These are phyloP conservation scores for Nothomitra cinnamomea DNA, from an alignment of 2,329 filamentous ascomycete species.

Conservation along the genomic window DNA sequence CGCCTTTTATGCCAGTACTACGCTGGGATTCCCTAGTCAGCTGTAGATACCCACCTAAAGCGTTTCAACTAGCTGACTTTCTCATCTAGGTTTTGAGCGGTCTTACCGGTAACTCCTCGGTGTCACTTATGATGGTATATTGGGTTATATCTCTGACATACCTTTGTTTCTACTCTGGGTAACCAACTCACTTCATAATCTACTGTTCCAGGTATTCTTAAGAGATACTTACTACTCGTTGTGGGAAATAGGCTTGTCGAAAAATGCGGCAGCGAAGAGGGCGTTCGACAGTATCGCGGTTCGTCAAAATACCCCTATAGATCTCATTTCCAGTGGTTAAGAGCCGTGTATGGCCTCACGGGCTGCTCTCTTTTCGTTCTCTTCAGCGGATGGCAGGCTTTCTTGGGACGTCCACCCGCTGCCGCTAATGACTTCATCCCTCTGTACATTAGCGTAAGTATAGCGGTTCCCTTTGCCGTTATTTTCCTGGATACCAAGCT, in stretches of 20 bases:
- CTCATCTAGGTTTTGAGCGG: not conserved
- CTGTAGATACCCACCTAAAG: not conserved
- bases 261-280: not conserved
- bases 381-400: constrained; percentile 22
- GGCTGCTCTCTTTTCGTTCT: constrained; percentile 20
- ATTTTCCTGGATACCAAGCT: not conserved
- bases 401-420: constrained; percentile 20
- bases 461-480: not conserved
- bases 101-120: not conserved
- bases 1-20: too few relatives aligned
- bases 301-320: not conserved
- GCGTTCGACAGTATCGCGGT: too few relatives aligned
- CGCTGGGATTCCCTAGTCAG: too few relatives aligned
- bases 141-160: not conserved
- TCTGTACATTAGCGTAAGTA: not conserved
- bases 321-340: not conserved
- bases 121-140: not conserved
- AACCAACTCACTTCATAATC: too few relatives aligned
- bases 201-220: too few relatives aligned
- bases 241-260: not conserved
- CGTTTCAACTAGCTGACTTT: not conserved
- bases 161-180: not conserved
- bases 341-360: constrained; percentile 19
- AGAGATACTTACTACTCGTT: not conserved
- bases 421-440: constrained; percentile 21